Evolutionary conservation across 2,329 filamentous ascomycete species (phyloP).

Genomic region (Neonectria punicea): DNA sequence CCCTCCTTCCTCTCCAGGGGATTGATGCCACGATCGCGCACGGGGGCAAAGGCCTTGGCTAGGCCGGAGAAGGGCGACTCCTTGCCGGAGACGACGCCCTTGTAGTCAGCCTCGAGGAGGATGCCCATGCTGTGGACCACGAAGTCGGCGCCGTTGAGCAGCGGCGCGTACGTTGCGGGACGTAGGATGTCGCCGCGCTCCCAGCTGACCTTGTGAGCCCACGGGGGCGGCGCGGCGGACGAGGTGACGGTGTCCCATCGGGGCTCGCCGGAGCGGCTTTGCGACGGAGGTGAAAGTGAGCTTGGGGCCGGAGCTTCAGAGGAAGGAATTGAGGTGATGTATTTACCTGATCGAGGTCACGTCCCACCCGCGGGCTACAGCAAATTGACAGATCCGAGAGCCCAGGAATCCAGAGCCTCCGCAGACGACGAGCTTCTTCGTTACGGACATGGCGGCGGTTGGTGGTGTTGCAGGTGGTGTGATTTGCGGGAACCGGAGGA

Average conservation of each 20-base stretch:
- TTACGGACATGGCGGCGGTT: conserved; percentile 60
- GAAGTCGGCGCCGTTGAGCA: conserved; percentile 81
- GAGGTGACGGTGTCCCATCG: conserved; percentile 84
- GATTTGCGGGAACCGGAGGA: conserved; percentile 29
- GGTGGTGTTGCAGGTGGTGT: conserved; percentile 33
- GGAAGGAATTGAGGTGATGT: no score
- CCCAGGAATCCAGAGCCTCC: conserved; percentile 95
- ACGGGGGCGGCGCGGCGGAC: conserved; percentile 75
- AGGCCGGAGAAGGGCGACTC: conserved; percentile 86
- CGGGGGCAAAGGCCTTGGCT: conserved; percentile 78
- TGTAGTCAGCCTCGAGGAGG: conserved; percentile 97
- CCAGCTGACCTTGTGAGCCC: conserved; percentile 88
- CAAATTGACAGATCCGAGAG: conserved; percentile 89
- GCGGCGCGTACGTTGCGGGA: conserved; percentile 79
- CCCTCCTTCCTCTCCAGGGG: conserved; percentile 72
- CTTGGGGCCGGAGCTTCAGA: background rate
- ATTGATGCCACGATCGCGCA: conserved; percentile 72
- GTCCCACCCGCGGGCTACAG: conserved; percentile 86
- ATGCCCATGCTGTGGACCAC: conserved; percentile 98
- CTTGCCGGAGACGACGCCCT: conserved; percentile 84
- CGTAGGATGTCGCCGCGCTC: conserved; percentile 87
- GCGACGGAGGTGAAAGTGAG: conserved; percentile 31
- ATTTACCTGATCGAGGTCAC: conserved; percentile 89
- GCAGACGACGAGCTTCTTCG: conserved; percentile 87
- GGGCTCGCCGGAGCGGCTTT: conserved; percentile 89